Evolutionary conservation across 352 stramenopile species (phyloP).

Genomic region (Globisporangium alternatum): DNA sequence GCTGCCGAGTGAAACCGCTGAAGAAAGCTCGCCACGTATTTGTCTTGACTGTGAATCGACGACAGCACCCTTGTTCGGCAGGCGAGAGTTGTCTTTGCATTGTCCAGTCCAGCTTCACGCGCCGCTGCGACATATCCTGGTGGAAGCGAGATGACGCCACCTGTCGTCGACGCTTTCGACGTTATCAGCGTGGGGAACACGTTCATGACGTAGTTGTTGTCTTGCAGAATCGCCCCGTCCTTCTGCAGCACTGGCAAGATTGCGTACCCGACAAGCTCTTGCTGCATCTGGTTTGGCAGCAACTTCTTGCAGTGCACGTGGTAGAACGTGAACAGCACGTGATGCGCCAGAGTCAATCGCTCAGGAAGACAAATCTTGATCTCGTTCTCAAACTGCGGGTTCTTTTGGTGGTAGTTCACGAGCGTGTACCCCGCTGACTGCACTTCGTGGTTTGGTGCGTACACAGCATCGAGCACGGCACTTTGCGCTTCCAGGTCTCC

Average conservation of each 20-base stretch:
- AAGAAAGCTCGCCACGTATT: constrained; percentile 37
- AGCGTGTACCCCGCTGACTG: constrained; percentile 28
- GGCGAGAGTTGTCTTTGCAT: constrained; percentile 36
- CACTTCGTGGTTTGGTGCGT: constrained; percentile 30
- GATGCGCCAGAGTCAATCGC: constrained; percentile 39
- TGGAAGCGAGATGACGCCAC: constrained; percentile 28
- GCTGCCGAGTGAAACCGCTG: constrained; percentile 41
- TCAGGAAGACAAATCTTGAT: constrained; percentile 70
- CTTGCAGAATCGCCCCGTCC: constrained; percentile 49
- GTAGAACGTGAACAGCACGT: constrained; percentile 75
- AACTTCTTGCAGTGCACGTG: constrained; percentile 85
- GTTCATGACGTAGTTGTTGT: constrained; percentile 39
- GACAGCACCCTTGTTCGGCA: constrained; percentile 47
- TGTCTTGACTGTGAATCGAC: constrained; percentile 60
- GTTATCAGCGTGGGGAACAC: constrained; percentile 27
- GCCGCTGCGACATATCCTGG: constrained; percentile 38
- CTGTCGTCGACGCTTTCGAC: constrained; percentile 22
- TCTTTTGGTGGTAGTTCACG: constrained; percentile 83
- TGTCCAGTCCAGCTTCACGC: constrained; percentile 29
- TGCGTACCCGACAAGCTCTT: constrained; percentile 63
- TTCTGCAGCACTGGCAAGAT: constrained; percentile 43
- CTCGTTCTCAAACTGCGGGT: constrained; percentile 70
- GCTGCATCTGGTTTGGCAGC: constrained; percentile 45
- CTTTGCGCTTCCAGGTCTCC: constrained; percentile 28
- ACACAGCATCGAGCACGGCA: constrained; percentile 37